Evolutionary conservation across 164 flowering plant species (phyloP).

Genomic region (Magnolia kwangsiensis): DNA sequence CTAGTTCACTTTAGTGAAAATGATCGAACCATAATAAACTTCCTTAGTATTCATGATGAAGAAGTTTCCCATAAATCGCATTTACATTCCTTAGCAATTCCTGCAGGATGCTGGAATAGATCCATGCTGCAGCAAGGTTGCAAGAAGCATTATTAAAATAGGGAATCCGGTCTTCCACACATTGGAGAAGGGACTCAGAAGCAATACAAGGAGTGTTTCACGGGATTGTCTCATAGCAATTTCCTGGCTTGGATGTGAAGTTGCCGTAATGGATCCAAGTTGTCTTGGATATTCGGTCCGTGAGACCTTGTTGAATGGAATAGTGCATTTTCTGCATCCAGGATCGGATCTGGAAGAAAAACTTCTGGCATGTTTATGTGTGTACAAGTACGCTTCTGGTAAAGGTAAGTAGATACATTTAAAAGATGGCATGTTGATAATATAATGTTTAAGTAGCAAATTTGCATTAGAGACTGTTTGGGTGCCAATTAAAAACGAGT

Average conservation of each 20-base stretch:
- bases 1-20: background rate
- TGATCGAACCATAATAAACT: background rate
- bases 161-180: slow-evolving; percentile 53
- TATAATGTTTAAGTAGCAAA: background rate
- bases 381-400: slow-evolving; percentile 65
- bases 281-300: slow-evolving; percentile 45
- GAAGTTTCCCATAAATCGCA: no score
- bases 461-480: background rate
- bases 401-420: slow-evolving; percentile 45
- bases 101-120: slow-evolving; percentile 55
- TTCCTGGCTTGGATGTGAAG: slow-evolving; percentile 75
- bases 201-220: slow-evolving; percentile 52
- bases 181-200: slow-evolving; percentile 54
- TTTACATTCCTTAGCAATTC: background rate
- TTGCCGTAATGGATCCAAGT: slow-evolving; percentile 35
- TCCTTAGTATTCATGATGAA: background rate
- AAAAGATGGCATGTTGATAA: background rate
- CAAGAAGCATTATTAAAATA: slow-evolving; percentile 36
- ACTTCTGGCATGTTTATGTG: slow-evolving; percentile 62
- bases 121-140: slow-evolving; percentile 60
- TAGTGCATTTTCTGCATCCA: slow-evolving; percentile 62
- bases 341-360: slow-evolving; percentile 73
- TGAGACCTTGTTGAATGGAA: slow-evolving; percentile 46
- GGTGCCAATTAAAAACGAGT: background rate
- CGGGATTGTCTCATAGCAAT: slow-evolving; percentile 50